These are phyloP conservation scores for Citrullus amarus DNA, from an alignment of 306 rosid species.

Conservation along the genomic window DNA sequence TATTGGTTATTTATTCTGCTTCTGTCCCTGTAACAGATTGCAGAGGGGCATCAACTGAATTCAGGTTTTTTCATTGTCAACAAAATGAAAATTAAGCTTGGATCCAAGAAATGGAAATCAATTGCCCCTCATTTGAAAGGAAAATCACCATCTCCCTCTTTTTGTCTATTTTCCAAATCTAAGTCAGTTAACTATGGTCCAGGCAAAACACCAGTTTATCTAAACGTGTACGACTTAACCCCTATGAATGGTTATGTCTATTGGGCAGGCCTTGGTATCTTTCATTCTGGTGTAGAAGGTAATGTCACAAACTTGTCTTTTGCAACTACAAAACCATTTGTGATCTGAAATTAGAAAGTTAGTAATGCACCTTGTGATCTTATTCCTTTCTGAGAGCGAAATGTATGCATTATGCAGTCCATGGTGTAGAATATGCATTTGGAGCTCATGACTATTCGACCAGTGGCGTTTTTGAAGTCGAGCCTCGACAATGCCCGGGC, in stretches of 20 bases:
- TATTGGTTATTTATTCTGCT: neutral
- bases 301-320: neutral
- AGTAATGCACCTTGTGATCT: neutral
- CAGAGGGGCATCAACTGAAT: neutral
- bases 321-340: neutral
- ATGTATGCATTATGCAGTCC: constrained; percentile 43
- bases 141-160: constrained; percentile 54
- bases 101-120: constrained; percentile 71
- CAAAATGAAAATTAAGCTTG: constrained; percentile 49
- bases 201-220: constrained; percentile 68
- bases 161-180: constrained; percentile 59
- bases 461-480: constrained; percentile 96
- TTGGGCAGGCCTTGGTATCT: constrained; percentile 97
- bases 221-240: constrained; percentile 89
- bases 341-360: neutral
- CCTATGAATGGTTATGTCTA: constrained; percentile 87
- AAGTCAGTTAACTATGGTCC: constrained; percentile 51
- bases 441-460: constrained; percentile 95
- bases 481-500: constrained; percentile 95
- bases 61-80: neutral
- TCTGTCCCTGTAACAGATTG: neutral
- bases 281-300: constrained; percentile 99
- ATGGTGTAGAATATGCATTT: constrained; percentile 90
- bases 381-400: constrained; percentile 14
- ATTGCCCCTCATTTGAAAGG: constrained; percentile 59